These are phyloP conservation scores for Hypoxylon perforatum DNA, from an alignment of 495 filamentous ascomycete genomes.

Conservation along the genomic window DNA sequence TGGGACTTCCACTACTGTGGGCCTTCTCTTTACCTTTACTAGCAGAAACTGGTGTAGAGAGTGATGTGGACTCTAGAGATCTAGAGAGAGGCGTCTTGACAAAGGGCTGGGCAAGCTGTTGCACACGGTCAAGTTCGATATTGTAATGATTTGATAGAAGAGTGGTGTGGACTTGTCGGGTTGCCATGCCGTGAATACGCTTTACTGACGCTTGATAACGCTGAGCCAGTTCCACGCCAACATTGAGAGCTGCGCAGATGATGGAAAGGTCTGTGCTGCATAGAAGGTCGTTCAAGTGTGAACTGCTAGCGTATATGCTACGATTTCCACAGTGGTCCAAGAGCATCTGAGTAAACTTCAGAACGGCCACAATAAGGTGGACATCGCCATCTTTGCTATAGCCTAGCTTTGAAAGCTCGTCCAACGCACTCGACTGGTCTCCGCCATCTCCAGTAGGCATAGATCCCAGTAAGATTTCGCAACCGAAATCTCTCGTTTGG, in stretches of 20 bases:
- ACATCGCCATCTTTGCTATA: slow-evolving; percentile 80
- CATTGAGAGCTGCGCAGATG: slow-evolving; percentile 75
- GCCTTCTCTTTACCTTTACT: slow-evolving; percentile 80
- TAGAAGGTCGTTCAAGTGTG: slow-evolving; percentile 83
- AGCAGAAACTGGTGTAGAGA: slow-evolving; percentile 55
- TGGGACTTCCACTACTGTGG: slow-evolving; percentile 37
- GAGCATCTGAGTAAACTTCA: slow-evolving; percentile 86
- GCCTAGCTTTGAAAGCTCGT: slow-evolving; percentile 65
- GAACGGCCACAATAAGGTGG: slow-evolving; percentile 78
- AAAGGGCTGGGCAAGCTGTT: slow-evolving; percentile 85
- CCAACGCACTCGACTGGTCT: slow-evolving; percentile 53
- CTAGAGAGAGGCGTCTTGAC: slow-evolving; percentile 67
- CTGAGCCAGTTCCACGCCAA: slow-evolving; percentile 86
- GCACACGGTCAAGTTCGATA: slow-evolving; percentile 89
- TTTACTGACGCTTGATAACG: slow-evolving; percentile 89
- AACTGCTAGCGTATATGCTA: slow-evolving; percentile 93
- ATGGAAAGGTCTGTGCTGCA: slow-evolving; percentile 85
- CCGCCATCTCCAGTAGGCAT: slow-evolving; percentile 50
- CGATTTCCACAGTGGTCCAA: slow-evolving; percentile 96
- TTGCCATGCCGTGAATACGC: slow-evolving; percentile 65
- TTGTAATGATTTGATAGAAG: slow-evolving; percentile 90
- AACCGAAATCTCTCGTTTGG: slow-evolving; percentile 78
- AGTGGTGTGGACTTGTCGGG: slow-evolving; percentile 72
- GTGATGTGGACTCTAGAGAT: slow-evolving; percentile 52
- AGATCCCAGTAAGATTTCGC: slow-evolving; percentile 68